These are phyloP conservation scores for Pythium apleroticum DNA, from an alignment of 352 stramenopile genomes.

Conservation along the genomic window DNA sequence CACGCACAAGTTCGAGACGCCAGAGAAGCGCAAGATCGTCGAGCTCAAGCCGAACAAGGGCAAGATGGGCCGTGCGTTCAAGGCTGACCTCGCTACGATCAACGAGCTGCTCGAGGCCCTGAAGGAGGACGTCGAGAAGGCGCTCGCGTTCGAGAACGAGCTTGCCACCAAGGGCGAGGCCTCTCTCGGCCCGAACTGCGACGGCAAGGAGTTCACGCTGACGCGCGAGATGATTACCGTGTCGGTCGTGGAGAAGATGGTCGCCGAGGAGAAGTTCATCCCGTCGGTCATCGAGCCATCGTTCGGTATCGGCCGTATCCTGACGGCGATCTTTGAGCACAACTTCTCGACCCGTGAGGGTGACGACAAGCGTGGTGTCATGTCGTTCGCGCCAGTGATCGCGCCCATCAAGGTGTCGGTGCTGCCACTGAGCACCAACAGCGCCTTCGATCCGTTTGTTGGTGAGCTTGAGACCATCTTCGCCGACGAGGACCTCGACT, in stretches of 20 bases:
- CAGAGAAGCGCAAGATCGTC: constrained; percentile 93
- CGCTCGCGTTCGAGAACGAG: constrained; percentile 89
- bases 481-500: constrained; percentile 68
- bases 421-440: constrained; percentile 91
- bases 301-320: constrained; percentile 98
- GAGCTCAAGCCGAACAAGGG: constrained; percentile 97
- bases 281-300: constrained; percentile 99
- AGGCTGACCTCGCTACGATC: constrained; percentile 87
- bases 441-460: constrained; percentile 80
- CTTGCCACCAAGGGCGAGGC: constrained; percentile 90
- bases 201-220: constrained; percentile 90
- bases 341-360: constrained; percentile 96
- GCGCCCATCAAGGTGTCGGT: constrained; percentile 99
- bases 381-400: constrained; percentile 96
- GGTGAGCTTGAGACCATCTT: constrained; percentile 77
- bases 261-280: constrained; percentile 98
- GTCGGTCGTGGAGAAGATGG: constrained; percentile 94
- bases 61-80: constrained; percentile 96
- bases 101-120: constrained; percentile 75
- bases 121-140: constrained; percentile 89
- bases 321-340: constrained; percentile 99
- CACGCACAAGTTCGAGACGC: constrained; percentile 89
- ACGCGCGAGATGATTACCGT: constrained; percentile 95
- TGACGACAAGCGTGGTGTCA: constrained; percentile 97
- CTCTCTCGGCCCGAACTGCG: constrained; percentile 84